These are phyloP conservation scores for Alternaria ethzedia DNA, from an alignment of 2,329 filamentous ascomycete species.

Conservation along the genomic window DNA sequence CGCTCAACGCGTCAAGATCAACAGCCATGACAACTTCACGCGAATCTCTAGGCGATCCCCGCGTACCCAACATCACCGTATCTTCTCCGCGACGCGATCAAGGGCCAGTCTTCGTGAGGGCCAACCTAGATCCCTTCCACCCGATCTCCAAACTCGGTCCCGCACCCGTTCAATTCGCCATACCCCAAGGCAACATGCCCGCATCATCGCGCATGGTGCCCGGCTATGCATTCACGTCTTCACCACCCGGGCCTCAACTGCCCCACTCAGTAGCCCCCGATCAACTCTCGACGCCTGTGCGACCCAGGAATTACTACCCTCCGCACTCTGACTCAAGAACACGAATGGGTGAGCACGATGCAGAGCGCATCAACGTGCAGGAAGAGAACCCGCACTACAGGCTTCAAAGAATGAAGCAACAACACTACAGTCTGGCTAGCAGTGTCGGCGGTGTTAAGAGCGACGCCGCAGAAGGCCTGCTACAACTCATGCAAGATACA, in stretches of 20 bases:
- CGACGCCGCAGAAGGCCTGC: constrained; percentile 60
- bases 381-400: constrained; percentile 29
- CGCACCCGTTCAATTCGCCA: constrained; percentile 49
- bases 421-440: constrained; percentile 34
- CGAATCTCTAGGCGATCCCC: constrained; percentile 14
- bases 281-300: constrained; percentile 28
- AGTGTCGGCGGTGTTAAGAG: constrained; percentile 57
- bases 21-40: constrained; percentile 26
- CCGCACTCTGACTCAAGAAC: constrained; percentile 21
- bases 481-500: constrained; percentile 53
- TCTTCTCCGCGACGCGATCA: constrained; percentile 33
- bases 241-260: constrained; percentile 23
- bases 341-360: constrained; percentile 17
- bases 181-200: constrained; percentile 29
- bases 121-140: constrained; percentile 40
- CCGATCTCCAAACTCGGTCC: constrained; percentile 42
- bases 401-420: constrained; percentile 33
- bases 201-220: constrained; percentile 49
- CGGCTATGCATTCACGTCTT: constrained; percentile 36
- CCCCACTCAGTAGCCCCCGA: constrained; percentile 29
- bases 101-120: constrained; percentile 34
- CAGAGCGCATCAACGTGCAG: constrained; percentile 21
- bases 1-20: constrained; percentile 26
- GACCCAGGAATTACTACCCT: constrained; percentile 13
- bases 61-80: constrained; percentile 38